Conservation (phyloP, 257 asterid genomes). For the Penstemon davidsonii region DNA sequence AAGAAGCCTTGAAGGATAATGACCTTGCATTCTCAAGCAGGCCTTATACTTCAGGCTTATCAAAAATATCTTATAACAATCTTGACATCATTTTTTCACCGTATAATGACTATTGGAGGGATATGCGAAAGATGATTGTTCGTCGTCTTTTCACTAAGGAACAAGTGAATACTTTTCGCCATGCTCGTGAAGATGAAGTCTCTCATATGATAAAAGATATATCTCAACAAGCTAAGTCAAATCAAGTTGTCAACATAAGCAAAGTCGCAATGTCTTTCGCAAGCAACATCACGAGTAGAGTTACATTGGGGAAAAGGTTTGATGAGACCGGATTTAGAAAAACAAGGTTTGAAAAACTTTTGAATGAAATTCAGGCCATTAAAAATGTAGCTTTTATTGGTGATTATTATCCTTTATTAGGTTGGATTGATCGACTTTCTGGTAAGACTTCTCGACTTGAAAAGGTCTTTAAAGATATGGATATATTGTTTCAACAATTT, state of each 20-base stretch:
- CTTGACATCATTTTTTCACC: background rate
- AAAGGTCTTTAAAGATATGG: slow-evolving; percentile 2
- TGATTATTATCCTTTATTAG: slow-evolving; percentile 15
- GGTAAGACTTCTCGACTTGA: slow-evolving; percentile 10
- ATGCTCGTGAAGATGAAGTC: slow-evolving; percentile 4
- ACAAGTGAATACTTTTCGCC: background rate
- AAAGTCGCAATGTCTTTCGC: background rate
- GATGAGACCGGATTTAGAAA: background rate
- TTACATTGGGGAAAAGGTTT: slow-evolving; percentile 16
- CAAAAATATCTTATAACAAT: background rate
- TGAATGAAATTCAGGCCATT: slow-evolving; percentile 10
- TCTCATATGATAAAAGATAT: background rate
- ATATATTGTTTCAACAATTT: slow-evolving; percentile 14
- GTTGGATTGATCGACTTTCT: slow-evolving; percentile 24
- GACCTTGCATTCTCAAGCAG: slow-evolving; percentile 2
- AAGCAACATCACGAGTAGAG: slow-evolving; percentile 9
- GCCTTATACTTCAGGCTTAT: background rate
- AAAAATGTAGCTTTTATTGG: background rate
- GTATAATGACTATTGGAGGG: background rate
- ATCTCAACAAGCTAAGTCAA: background rate
- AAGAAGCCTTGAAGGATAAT: background rate
- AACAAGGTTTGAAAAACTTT: background rate
- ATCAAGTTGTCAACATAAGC: background rate
- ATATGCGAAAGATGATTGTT: background rate
- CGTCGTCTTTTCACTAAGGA: background rate